Conservation (phyloP, 2,329 filamentous ascomycete genomes). For the Trichoderma afroharzianum region DNA sequence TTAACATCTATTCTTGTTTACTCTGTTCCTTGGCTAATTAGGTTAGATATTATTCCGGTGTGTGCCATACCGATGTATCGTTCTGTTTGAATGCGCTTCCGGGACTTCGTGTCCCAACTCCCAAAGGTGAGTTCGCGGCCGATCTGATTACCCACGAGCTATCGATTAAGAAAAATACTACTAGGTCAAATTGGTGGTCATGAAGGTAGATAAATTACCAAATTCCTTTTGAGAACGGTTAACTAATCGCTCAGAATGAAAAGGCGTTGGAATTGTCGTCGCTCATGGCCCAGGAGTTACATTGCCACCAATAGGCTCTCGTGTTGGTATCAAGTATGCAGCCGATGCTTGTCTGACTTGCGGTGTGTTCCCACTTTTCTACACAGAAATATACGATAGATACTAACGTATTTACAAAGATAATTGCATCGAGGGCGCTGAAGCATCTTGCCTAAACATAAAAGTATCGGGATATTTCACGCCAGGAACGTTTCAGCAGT, state of each 20-base stretch:
- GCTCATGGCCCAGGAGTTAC: neutral
- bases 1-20: neutral
- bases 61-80: neutral
- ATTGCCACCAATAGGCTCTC: neutral
- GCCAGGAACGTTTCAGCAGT: neutral
- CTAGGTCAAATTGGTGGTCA: neutral
- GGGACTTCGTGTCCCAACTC: neutral
- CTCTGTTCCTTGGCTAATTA: neutral
- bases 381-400: rapidly evolving
- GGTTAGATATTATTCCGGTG: neutral
- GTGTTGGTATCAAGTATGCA: neutral
- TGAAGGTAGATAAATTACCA: neutral
- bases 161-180: neutral
- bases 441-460: neutral
- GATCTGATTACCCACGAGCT: neutral
- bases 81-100: neutral
- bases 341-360: neutral
- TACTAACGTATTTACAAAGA: neutral
- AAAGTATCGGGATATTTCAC: neutral
- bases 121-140: neutral
- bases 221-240: rapidly evolving
- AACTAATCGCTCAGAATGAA: neutral
- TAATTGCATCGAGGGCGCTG: neutral
- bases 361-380: neutral
- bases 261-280: neutral